Evolutionary conservation across 176 grass and related monocot genomes (phyloP).

Genomic region (Lolium perenne): DNA sequence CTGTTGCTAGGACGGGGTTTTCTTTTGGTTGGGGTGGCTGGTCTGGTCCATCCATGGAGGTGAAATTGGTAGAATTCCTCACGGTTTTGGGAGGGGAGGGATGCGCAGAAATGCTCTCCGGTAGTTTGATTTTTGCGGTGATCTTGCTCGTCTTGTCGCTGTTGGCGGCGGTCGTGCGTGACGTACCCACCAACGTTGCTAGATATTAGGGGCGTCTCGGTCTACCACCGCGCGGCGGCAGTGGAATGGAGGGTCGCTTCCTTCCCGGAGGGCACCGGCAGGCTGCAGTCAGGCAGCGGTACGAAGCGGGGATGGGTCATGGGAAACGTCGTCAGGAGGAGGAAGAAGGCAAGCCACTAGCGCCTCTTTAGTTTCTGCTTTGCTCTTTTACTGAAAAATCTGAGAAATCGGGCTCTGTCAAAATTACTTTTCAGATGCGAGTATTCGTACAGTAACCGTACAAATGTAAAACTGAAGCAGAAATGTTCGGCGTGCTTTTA

Average conservation of each 20-base stretch:
- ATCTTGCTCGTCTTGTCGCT: background rate
- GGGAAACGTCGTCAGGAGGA: background rate
- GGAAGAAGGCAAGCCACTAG: background rate
- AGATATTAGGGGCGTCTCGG: background rate
- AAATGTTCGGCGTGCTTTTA: background rate
- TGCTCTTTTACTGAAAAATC: too few relatives aligned
- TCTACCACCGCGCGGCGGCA: background rate
- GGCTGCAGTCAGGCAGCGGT: background rate
- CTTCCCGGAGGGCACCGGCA: background rate
- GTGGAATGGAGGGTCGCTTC: background rate
- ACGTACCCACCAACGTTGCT: too few relatives aligned
- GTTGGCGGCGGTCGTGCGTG: too few relatives aligned
- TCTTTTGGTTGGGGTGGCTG: background rate
- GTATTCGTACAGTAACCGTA: background rate
- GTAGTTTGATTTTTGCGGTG: background rate
- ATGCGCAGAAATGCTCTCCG: too few relatives aligned
- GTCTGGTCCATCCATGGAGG: background rate
- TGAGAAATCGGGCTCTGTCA: background rate
- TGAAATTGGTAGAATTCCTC: background rate
- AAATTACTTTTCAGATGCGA: background rate
- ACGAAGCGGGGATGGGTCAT: background rate
- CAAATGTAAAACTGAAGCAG: background rate
- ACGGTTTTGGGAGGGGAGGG: background rate
- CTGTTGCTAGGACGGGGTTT: background rate
- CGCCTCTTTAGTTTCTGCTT: too few relatives aligned